Evolutionary conservation across 495 filamentous ascomycete genomes (phyloP), one percentile per base, ranked within the genome.

Genomic region (Penicillium steckii): DNA sequence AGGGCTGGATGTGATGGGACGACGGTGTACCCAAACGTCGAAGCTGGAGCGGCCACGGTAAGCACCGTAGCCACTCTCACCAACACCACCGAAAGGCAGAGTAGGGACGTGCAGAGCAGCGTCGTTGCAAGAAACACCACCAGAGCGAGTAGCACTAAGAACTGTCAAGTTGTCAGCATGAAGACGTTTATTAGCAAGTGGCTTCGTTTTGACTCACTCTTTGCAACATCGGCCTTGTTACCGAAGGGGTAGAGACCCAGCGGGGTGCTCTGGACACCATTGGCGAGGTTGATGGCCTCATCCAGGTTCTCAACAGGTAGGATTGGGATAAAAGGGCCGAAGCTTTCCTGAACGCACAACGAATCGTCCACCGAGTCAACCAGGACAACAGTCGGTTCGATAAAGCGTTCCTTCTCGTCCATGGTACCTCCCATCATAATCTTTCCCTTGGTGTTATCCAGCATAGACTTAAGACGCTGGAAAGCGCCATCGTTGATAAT

Each of bases 31-130:
- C 75, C 95, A 98, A 65, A 77, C 79, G 58, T 97, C 91, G 73
- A 95, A 96, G 44, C 83, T 86, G 42, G 87, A 77, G 65, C 83
- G 82, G 52, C 94, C 94, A 59, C 89, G 84, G 75, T 97, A 97
- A 8, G 83, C 77, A 46, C 94, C 94, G 59, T 80, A 78, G 49
- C 94, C 93, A 51, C 84, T 89, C 58, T 89, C 83, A 50, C 94
- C 94, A 25, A 98, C 88, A 61, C 93, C 93, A 54, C 94, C 94
- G 64, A 98, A 97, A 45, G 89, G 76, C 3, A 96, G 73, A 8
- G 85, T 90, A 18, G 85, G 81, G 55, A 95, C 82, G 73, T 97
- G 92, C 70, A 90, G 85, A 60, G 83, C 89, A 44, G 85, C 76
- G 69, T 96, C 91, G 70, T 96, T 95, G 63, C 93, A 71, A 29